Conservation (phyloP, 306 rosid species). For the Nissolia schottii region DNA sequence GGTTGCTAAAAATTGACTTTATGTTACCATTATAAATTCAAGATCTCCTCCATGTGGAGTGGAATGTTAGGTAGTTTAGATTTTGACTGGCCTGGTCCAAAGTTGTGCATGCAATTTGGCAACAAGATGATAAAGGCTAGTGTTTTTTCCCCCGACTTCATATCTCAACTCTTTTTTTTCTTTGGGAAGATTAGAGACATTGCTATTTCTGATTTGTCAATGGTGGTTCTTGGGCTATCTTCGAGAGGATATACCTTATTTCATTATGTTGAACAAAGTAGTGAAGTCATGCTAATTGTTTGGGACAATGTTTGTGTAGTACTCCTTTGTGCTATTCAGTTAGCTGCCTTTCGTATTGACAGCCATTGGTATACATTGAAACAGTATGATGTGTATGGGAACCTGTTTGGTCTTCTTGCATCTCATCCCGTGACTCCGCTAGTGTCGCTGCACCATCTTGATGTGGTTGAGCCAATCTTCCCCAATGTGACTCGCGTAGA, state of each 20-base stretch:
- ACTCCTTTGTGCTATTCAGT: neutral
- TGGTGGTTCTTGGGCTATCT: neutral
- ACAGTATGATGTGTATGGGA: conserved; percentile 97
- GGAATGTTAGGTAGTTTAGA: neutral
- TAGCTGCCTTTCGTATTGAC: neutral
- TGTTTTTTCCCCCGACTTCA: neutral
- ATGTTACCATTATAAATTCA: neutral
- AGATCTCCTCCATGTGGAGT: conserved; percentile 6
- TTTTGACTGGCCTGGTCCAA: conserved; percentile 8
- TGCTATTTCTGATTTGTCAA: neutral
- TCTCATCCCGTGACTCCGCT: conserved; percentile 93
- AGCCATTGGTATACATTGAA: conserved; percentile 21
- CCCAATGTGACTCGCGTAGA: conserved; percentile 64
- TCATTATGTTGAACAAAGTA: conserved; percentile 4
- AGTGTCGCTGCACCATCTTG: conserved; percentile 94
- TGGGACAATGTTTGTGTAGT: neutral
- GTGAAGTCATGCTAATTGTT: neutral
- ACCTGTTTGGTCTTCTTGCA: conserved; percentile 91
- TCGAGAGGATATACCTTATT: neutral
- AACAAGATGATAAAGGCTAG: neutral
- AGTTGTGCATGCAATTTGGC: conserved; percentile 9
- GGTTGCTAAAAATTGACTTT: conserved; percentile 12
- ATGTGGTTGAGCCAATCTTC: conserved; percentile 94
- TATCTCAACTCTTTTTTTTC: no score
- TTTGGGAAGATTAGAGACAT: neutral